Conservation (phyloP, 371 early-diverging fungal genomes). For the Parasitella parasitica region DNA sequence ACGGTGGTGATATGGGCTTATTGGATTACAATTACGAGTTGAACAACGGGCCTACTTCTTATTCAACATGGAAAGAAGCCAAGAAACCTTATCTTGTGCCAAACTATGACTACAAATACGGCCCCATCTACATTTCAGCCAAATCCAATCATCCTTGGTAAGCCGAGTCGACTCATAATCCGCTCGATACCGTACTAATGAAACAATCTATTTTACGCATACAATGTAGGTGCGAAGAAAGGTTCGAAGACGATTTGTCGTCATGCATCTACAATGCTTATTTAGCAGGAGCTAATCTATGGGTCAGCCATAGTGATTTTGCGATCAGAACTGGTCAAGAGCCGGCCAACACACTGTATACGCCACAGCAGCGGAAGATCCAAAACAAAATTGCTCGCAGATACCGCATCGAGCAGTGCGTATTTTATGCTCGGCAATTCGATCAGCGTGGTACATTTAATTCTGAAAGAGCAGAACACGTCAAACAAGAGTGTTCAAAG, state of each 20-base stretch:
- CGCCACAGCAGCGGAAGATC: conserved; percentile 24
- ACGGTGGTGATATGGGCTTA: conserved; percentile 30
- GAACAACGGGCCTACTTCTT: conserved; percentile 39
- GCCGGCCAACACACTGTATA: conserved; percentile 22
- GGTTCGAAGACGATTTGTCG: conserved; percentile 40
- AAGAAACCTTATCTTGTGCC: conserved; percentile 35
- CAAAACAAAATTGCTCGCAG: conserved; percentile 31
- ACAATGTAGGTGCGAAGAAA: conserved; percentile 38
- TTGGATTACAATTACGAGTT: conserved; percentile 35
- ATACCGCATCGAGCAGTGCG: conserved; percentile 42
- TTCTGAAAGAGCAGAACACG: conserved; percentile 28
- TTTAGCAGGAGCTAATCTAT: conserved; percentile 38
- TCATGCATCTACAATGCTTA: conserved; percentile 40
- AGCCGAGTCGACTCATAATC: not conserved
- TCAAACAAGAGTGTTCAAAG: conserved; percentile 40
- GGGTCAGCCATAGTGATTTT: conserved; percentile 38
- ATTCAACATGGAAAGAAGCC: conserved; percentile 32
- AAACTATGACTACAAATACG: conserved; percentile 38
- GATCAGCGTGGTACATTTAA: conserved; percentile 27
- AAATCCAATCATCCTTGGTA: conserved; percentile 41
- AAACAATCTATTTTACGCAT: no score
- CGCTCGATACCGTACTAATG: no score
- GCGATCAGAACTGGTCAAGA: conserved; percentile 34
- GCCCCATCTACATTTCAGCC: conserved; percentile 34
- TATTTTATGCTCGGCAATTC: conserved; percentile 41